These are phyloP conservation scores for Tolypocladium amazonense DNA, from an alignment of 2,329 filamentous ascomycete species.

Conservation along the genomic window DNA sequence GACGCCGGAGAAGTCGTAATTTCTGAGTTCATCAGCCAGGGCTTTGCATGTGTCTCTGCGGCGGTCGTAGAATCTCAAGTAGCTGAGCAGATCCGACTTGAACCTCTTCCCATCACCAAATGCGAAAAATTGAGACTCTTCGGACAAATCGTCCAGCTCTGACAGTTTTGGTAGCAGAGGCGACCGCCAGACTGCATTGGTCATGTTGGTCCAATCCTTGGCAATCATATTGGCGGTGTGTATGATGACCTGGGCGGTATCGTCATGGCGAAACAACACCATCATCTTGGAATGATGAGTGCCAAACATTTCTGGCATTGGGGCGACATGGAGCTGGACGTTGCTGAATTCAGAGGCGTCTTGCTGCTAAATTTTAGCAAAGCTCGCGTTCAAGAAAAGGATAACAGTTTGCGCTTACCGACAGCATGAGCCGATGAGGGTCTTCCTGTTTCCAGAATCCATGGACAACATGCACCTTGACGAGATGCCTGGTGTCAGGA, in stretches of 20 bases:
- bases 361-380: slow-evolving; percentile 32
- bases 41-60: slow-evolving; percentile 39
- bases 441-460: slow-evolving; percentile 61
- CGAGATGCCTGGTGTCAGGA: slow-evolving; percentile 33
- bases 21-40: slow-evolving; percentile 45
- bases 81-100: slow-evolving; percentile 64
- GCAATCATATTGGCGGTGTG: slow-evolving; percentile 89
- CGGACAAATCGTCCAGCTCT: not conserved
- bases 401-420: slow-evolving; percentile 30
- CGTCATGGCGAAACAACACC: slow-evolving; percentile 68
- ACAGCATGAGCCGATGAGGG: slow-evolving; percentile 40
- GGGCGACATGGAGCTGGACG: slow-evolving; percentile 60
- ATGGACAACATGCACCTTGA: slow-evolving; percentile 46
- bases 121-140: slow-evolving; percentile 3
- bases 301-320: slow-evolving; percentile 74
- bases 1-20: slow-evolving; percentile 60
- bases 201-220: slow-evolving; percentile 82
- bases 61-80: slow-evolving; percentile 59
- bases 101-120: slow-evolving; percentile 58
- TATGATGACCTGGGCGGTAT: slow-evolving; percentile 67
- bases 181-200: slow-evolving; percentile 72
- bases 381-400: not conserved
- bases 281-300: slow-evolving; percentile 87
- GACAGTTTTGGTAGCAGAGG: slow-evolving; percentile 49
- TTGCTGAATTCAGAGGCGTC: slow-evolving; percentile 53